Conservation (phyloP, 768 basidiomycete species). For the Phanerodontia chrysosporium region DNA sequence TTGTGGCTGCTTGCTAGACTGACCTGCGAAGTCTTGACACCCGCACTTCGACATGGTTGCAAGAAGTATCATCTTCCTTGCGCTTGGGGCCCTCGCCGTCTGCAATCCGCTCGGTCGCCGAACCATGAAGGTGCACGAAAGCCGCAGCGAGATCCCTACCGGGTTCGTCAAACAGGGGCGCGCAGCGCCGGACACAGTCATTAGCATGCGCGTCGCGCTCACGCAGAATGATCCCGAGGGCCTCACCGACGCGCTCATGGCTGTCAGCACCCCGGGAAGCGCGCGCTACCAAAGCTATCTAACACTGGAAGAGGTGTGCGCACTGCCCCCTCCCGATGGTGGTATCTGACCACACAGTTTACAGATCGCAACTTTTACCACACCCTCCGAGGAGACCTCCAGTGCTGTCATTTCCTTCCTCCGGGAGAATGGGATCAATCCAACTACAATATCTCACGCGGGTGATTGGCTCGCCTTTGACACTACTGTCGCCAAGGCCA, state of each 20-base stretch:
- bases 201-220: slow-evolving; percentile 36
- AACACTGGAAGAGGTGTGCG: slow-evolving; percentile 32
- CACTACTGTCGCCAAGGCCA: slow-evolving; percentile 31
- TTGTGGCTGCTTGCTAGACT: too few species aligned
- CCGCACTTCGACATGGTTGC: slow-evolving; percentile 17
- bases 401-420: slow-evolving; percentile 27
- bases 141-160: slow-evolving; percentile 20
- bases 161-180: slow-evolving; percentile 27
- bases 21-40: slow-evolving; percentile 7
- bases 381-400: slow-evolving; percentile 24
- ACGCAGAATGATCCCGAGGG: slow-evolving; percentile 31
- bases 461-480: slow-evolving; percentile 34
- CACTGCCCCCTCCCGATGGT: not conserved
- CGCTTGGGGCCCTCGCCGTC: slow-evolving; percentile 13
- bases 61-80: slow-evolving; percentile 11
- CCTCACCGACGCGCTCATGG: slow-evolving; percentile 32
- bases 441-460: slow-evolving; percentile 22
- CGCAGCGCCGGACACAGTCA: slow-evolving; percentile 25
- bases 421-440: slow-evolving; percentile 22
- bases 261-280: slow-evolving; percentile 35
- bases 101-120: slow-evolving; percentile 19
- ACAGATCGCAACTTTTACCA: slow-evolving; percentile 24
- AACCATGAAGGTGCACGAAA: slow-evolving; percentile 28
- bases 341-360: not conserved
- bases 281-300: slow-evolving; percentile 34